These are phyloP conservation scores for Clitopilus passeckerianus DNA, from an alignment of 768 basidiomycete genomes.

Conservation along the genomic window DNA sequence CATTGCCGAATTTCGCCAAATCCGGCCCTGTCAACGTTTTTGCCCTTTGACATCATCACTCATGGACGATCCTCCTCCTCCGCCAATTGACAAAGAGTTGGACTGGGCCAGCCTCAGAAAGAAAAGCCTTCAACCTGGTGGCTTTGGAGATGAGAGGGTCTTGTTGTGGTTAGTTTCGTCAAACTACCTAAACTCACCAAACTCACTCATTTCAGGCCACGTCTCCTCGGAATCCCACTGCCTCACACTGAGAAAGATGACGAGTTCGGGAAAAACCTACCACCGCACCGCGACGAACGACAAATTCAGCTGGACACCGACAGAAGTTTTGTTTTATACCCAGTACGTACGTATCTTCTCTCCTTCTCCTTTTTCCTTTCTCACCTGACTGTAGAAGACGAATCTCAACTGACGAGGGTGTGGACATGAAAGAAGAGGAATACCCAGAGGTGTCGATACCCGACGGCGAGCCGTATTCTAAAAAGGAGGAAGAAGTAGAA, in stretches of 20 bases:
- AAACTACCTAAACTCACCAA: not conserved
- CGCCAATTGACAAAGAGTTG: constrained; percentile 2
- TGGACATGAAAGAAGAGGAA: no score
- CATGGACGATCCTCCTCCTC: no score
- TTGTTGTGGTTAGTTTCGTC: constrained; percentile 47
- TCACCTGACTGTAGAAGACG: constrained; percentile 7
- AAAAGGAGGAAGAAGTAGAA: no score
- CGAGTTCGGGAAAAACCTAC: not conserved
- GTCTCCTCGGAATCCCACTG: constrained; percentile 11
- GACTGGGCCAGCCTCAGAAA: constrained; percentile 44
- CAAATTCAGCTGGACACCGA: constrained; percentile 89
- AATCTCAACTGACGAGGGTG: no score
- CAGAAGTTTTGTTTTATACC: constrained; percentile 90
- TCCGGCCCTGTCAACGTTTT: no score
- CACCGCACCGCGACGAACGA: constrained; percentile 69
- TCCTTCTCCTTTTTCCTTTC: not conserved
- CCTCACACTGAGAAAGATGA: not conserved
- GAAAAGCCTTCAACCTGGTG: constrained; percentile 51
- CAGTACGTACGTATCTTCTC: constrained; percentile 54
- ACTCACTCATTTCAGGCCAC: constrained; percentile 6
- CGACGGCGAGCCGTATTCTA: constrained; percentile 77
- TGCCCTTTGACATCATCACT: no score
- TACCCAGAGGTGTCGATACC: constrained; percentile 55
- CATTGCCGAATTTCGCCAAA: no score
- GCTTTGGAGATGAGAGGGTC: constrained; percentile 54